phyloP scores from a whole-genome alignment of 495 filamentous ascomycete genomes.

The Podospora pseudopauciseta region DNA sequence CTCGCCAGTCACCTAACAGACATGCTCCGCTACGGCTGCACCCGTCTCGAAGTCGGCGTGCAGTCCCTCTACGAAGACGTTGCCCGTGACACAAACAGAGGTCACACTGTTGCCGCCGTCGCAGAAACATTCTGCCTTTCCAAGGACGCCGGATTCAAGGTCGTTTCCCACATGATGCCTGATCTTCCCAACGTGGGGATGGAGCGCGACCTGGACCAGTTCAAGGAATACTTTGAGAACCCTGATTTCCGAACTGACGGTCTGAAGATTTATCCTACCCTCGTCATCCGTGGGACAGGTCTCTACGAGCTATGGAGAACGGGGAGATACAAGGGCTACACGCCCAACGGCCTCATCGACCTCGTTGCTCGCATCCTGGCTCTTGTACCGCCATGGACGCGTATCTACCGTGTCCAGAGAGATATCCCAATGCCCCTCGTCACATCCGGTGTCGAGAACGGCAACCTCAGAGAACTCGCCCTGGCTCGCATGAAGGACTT shows the following conservation, averaged over 20 bases:
- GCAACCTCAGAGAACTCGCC: conserved; percentile 89
- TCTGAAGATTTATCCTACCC: conserved; percentile 94
- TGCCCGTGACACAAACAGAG: conserved; percentile 94
- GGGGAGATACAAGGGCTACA: conserved; percentile 96
- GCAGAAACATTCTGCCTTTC: conserved; percentile 91
- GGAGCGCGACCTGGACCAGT: conserved; percentile 95
- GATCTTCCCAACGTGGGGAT: conserved; percentile 97
- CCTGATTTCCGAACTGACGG: conserved; percentile 96
- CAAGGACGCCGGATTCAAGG: conserved; percentile 98
- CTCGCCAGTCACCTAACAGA: conserved; percentile 83
- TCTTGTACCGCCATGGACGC: conserved; percentile 92
- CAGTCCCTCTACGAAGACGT: conserved; percentile 98
- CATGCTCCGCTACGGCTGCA: conserved; percentile 97
- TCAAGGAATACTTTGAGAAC: conserved; percentile 96
- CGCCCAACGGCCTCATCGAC: conserved; percentile 91
- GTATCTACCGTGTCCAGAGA: conserved; percentile 96
- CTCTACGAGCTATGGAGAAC: conserved; percentile 97
- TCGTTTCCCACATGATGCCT: conserved; percentile 99
- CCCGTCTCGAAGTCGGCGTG: conserved; percentile 88
- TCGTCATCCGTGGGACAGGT: conserved; percentile 95
- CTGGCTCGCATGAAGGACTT: conserved; percentile 97
- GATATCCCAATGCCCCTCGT: conserved; percentile 99
- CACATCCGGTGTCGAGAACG: conserved; percentile 94
- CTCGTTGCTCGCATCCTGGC: conserved; percentile 92
- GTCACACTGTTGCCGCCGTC: conserved; percentile 91